Evolutionary conservation across 352 stramenopile genomes (phyloP), one percentile per base, ranked within the genome.

Genomic region (Globisporangium middletonii): DNA sequence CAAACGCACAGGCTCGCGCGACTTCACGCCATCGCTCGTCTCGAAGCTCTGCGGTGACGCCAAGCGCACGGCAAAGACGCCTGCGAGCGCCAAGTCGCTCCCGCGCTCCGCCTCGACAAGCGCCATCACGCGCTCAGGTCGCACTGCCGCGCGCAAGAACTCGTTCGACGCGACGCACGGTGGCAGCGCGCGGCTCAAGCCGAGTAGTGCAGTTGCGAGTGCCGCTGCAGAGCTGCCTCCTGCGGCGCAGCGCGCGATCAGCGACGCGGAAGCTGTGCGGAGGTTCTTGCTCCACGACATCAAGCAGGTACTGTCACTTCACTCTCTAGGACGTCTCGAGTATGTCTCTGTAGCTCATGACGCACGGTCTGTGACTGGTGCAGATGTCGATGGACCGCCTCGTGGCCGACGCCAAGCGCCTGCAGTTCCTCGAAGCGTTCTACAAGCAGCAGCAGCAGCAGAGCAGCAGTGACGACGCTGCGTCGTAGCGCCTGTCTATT

Each of bases 381-480:
- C 53, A 90, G 77, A 89, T 93, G 67, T 89, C 81, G 37, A 86
- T 93, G 61, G 80, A 89, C 51, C 75, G 80, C 37, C 75, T 93
- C 27, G 79, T 93, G n/a, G 64, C 75, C 26, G 76, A 92, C 50
- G 79, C 79, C 46, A 83, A 87, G 59, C 81, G 82, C 18, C 73
- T 92, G 52, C 70, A 83, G 50, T 89, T 80, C 57, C 65, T 94
- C 48, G 84, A 92, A 61, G 68, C 78, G 27, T 67, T 83, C 28
- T 86, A 82, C 48, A 67, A 73, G 52, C 33, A 42, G 23, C 55
- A 59, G 49, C 53, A 55, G 51, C 48, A 52, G 16, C 52, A 56
- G 38, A 16, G 30, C 35, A n/a, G 48, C 67, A 37, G 23, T 52
- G 42, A 62, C 50, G 47, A 66, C 62, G 50, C 28, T 27, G 28